Evolutionary conservation across 306 rosid species (phyloP).

Genomic region (Echinosophora koreensis): DNA sequence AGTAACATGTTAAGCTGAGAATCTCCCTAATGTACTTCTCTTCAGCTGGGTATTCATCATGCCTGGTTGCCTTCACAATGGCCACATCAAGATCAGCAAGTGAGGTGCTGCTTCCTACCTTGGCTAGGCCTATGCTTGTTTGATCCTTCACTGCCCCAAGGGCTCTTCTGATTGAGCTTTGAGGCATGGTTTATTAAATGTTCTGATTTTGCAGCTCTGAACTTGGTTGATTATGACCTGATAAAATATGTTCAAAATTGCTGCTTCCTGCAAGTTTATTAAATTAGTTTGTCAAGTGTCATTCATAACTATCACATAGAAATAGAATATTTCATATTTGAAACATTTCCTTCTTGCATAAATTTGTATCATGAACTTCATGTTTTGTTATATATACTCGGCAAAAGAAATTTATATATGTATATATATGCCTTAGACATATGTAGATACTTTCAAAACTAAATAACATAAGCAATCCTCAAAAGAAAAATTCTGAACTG

Average conservation of each 20-base stretch:
- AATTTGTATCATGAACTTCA: background rate
- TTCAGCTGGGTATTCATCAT: conserved; percentile 84
- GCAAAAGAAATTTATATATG: no score
- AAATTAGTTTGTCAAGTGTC: conserved; percentile 1
- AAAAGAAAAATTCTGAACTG: background rate
- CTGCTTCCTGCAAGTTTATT: conserved; percentile 35
- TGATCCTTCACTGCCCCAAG: conserved; percentile 93
- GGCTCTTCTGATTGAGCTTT: conserved; percentile 79
- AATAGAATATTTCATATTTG: background rate
- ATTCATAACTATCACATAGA: background rate
- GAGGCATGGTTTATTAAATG: conserved; percentile 53
- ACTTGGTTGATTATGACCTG: conserved; percentile 16
- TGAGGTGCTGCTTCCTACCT: conserved; percentile 86
- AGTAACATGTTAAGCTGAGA: conserved; percentile 88
- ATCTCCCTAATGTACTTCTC: conserved; percentile 83
- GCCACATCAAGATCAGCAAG: conserved; percentile 91
- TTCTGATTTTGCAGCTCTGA: conserved; percentile 28
- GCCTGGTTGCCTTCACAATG: conserved; percentile 90
- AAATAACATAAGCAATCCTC: background rate
- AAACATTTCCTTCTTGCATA: conserved; percentile 3
- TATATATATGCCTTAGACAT: background rate
- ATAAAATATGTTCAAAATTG: conserved; percentile 26
- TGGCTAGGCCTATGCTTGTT: conserved; percentile 92
- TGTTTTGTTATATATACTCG: background rate
- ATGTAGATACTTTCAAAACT: no score